Evolutionary conservation across 306 rosid genomes (phyloP).

Genomic region (Abrus pulchellus): DNA sequence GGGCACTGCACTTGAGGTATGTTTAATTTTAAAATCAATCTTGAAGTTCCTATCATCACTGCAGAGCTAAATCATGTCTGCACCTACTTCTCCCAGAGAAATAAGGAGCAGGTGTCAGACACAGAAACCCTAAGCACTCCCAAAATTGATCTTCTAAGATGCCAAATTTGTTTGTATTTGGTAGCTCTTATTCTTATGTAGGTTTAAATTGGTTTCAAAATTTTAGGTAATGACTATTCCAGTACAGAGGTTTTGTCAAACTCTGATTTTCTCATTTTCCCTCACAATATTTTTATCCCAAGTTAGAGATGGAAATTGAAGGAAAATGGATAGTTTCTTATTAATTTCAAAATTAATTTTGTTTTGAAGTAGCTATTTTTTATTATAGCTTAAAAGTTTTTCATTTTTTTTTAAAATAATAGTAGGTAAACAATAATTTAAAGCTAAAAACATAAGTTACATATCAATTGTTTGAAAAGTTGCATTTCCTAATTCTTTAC

Average conservation of each 20-base stretch:
- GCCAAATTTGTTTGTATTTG: not conserved
- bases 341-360: not conserved
- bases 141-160: not conserved
- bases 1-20: constrained; percentile 80
- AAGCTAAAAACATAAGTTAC: not conserved
- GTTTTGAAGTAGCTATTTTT: not conserved
- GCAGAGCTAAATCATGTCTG: constrained; percentile 28
- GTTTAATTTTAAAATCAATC: constrained; percentile 36
- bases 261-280: constrained; percentile 8
- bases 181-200: constrained; percentile 30
- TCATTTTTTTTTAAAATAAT: constrained; percentile 9
- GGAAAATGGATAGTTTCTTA: constrained; percentile 23
- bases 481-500: constrained; percentile 34
- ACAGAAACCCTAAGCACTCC: not conserved
- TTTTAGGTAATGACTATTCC: not conserved
- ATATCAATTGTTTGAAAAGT: constrained; percentile 20
- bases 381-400: not conserved
- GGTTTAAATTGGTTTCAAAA: not conserved
- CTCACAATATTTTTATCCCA: not conserved
- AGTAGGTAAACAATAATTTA: constrained; percentile 13
- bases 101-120: not conserved
- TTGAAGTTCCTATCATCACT: constrained; percentile 21
- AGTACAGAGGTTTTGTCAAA: not conserved
- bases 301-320: constrained; percentile 12
- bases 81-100: not conserved